Evolutionary conservation across 371 early-diverging fungal genomes (phyloP).

Genomic region (Rhizopus arrhizus): DNA sequence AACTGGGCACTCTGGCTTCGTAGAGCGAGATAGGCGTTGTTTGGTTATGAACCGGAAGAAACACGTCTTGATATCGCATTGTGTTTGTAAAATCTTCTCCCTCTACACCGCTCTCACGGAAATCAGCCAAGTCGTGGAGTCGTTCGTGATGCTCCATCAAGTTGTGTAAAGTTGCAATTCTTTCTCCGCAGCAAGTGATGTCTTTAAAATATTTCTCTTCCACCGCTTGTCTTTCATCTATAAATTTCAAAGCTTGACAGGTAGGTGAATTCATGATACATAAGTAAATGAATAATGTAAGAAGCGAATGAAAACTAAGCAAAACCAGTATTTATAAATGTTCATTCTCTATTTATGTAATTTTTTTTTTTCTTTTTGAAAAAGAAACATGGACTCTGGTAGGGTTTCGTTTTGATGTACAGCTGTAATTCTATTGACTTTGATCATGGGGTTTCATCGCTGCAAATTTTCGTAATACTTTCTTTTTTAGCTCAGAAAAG

Average conservation of each 20-base stretch:
- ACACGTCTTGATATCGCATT: background rate
- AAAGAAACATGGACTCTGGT: background rate
- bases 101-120: background rate
- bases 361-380: background rate
- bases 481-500: too few species aligned
- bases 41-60: background rate
- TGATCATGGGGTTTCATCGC: too few species aligned
- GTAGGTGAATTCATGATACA: background rate
- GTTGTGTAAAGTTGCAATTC: background rate
- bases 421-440: background rate
- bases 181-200: constrained; percentile 1
- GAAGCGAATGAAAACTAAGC: background rate
- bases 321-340: background rate
- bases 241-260: constrained; percentile 1
- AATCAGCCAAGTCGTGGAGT: background rate
- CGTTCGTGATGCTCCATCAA: constrained; percentile 3
- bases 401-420: constrained; percentile 1
- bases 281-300: background rate
- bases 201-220: constrained; percentile 2
- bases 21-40: background rate
- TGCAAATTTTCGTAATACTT: too few species aligned
- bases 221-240: constrained; percentile 3
- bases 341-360: background rate
- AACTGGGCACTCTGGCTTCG: background rate
- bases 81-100: background rate